Conservation (phyloP, 208 protist genomes). For the Wallacemonas collosoma region DNA sequence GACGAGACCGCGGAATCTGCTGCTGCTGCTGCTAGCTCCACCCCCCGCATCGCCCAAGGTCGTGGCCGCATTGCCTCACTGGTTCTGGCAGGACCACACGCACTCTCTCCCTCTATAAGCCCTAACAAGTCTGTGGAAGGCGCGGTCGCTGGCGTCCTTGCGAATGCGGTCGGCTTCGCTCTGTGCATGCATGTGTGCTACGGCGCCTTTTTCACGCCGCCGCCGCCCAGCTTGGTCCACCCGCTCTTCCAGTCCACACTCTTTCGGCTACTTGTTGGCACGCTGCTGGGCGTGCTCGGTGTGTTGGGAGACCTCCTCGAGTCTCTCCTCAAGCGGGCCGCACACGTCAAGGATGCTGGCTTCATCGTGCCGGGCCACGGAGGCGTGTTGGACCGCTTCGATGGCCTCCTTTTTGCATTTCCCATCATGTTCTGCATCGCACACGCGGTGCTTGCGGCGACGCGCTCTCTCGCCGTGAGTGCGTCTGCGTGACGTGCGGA, state of each 20-base stretch:
- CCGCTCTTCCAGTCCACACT: conserved; percentile 37
- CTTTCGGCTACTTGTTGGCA: conserved; percentile 59
- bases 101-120: conserved; percentile 67
- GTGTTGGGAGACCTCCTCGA: conserved; percentile 89
- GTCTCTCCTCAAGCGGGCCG: conserved; percentile 87
- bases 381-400: conserved; percentile 89
- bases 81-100: conserved; percentile 45
- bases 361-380: conserved; percentile 88
- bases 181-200: conserved; percentile 44
- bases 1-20: not conserved
- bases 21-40: not conserved
- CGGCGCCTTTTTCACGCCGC: conserved; percentile 22
- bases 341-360: conserved; percentile 86
- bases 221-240: conserved; percentile 26
- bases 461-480: conserved; percentile 21
- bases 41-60: not conserved
- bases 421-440: conserved; percentile 71
- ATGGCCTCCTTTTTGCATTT: conserved; percentile 82
- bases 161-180: conserved; percentile 56
- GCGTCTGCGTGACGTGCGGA: not conserved
- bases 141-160: conserved; percentile 64
- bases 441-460: conserved; percentile 23
- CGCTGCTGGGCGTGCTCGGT: conserved; percentile 62
- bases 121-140: conserved; percentile 92
- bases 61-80: conserved; percentile 1